These are phyloP conservation scores for Elsinoe necatrix DNA, from an alignment of 2,329 filamentous ascomycete genomes.

Conservation along the genomic window DNA sequence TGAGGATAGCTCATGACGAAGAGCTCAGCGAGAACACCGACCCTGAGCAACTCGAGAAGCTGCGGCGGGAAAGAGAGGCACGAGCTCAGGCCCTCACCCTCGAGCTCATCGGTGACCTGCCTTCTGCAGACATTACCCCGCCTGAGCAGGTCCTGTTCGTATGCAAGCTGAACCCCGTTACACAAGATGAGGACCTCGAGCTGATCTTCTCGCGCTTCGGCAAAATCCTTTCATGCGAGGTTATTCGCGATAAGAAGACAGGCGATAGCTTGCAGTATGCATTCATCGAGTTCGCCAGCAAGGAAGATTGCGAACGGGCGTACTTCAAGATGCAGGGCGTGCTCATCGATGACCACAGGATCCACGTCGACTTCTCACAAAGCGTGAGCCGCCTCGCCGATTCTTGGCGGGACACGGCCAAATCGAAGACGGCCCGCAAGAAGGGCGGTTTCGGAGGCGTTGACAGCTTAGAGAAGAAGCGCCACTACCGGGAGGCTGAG, in stretches of 20 bases:
- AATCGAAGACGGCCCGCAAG: conserved; percentile 61
- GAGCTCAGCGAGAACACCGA: conserved; percentile 70
- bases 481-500: conserved; percentile 64
- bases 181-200: conserved; percentile 85
- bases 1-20: conserved; percentile 85
- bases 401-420: conserved; percentile 78
- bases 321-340: conserved; percentile 99
- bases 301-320: conserved; percentile 84
- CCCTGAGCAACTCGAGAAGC: conserved; percentile 69
- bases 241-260: conserved; percentile 88
- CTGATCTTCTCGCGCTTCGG: conserved; percentile 96
- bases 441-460: conserved; percentile 86
- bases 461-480: conserved; percentile 75
- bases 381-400: conserved; percentile 81
- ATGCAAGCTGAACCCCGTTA: conserved; percentile 96
- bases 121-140: conserved; percentile 94
- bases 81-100: conserved; percentile 88
- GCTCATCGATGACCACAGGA: conserved; percentile 91
- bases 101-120: conserved; percentile 95
- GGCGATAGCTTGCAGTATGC: conserved; percentile 95
- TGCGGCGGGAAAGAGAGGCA: conserved; percentile 79
- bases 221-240: conserved; percentile 88
- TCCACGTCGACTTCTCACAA: conserved; percentile 98
- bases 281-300: conserved; percentile 93
- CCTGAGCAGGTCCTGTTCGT: conserved; percentile 97